Conservation (phyloP, 108 stramenopile genomes). For the Fragilaria radians region DNA sequence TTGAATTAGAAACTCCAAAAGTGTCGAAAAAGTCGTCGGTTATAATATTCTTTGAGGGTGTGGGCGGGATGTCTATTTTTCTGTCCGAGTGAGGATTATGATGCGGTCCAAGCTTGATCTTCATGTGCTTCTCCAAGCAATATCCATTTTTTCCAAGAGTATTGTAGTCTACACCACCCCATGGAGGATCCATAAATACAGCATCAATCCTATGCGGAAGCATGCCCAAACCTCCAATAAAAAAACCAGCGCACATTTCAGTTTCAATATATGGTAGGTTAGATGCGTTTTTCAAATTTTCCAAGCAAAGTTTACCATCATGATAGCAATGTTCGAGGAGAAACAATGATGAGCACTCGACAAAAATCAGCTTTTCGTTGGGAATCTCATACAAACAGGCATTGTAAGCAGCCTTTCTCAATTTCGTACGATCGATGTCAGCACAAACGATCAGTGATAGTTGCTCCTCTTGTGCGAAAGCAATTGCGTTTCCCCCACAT, state of each 20-base stretch:
- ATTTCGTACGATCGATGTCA: slow-evolving; percentile 49
- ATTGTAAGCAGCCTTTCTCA: slow-evolving; percentile 69
- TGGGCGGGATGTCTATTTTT: not conserved
- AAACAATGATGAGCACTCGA: slow-evolving; percentile 51
- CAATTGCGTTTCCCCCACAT: slow-evolving; percentile 81
- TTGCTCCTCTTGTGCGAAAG: slow-evolving; percentile 39
- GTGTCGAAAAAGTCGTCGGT: not conserved
- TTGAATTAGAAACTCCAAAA: not conserved
- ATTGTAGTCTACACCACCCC: slow-evolving; percentile 77
- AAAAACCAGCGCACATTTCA: slow-evolving; percentile 17
- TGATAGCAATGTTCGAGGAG: slow-evolving; percentile 38
- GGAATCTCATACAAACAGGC: slow-evolving; percentile 54
- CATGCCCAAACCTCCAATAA: slow-evolving; percentile 40
- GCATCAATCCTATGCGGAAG: slow-evolving; percentile 54
- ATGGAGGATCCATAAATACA: slow-evolving; percentile 75
- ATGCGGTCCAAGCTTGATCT: not conserved
- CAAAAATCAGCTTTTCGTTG: slow-evolving; percentile 44
- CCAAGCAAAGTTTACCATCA: not conserved
- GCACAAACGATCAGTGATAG: slow-evolving; percentile 51
- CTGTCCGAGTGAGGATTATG: not conserved
- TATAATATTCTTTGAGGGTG: not conserved
- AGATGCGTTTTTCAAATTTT: slow-evolving; percentile 1
- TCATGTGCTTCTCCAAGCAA: slow-evolving; percentile 14
- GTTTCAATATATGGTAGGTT: not conserved
- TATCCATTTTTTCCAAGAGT: slow-evolving; percentile 27